These are phyloP conservation scores for Dioscorea cayenensis DNA, from an alignment of 116 monocot genomes.

Conservation along the genomic window DNA sequence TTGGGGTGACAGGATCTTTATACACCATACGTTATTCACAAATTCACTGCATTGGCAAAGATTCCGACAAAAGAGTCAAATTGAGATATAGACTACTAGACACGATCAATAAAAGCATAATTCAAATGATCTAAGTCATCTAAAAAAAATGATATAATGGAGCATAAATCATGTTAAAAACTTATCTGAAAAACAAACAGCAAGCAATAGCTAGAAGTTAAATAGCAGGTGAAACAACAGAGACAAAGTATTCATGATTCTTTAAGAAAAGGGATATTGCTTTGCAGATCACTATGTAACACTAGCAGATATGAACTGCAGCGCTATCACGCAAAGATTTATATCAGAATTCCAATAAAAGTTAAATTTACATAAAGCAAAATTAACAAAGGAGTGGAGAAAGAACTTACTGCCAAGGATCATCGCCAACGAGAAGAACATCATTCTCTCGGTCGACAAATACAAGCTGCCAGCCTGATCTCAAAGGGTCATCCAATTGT, in stretches of 20 bases:
- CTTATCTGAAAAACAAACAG: too few species aligned
- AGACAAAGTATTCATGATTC: too few species aligned
- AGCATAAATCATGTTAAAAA: too few species aligned
- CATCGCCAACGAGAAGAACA: constrained; percentile 95
- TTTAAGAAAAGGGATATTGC: too few species aligned
- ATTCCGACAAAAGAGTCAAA: neutral
- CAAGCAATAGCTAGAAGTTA: too few species aligned
- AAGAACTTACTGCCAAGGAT: constrained; percentile 87
- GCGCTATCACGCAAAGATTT: too few species aligned
- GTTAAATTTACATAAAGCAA: too few species aligned
- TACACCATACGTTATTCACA: constrained; percentile 26
- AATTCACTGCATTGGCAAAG: constrained; percentile 26
- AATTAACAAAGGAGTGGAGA: neutral
- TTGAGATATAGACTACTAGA: neutral
- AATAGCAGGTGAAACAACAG: too few species aligned
- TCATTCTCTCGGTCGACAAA: constrained; percentile 94
- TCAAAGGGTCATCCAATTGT: constrained; percentile 87
- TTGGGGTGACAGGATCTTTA: constrained; percentile 39
- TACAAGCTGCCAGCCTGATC: constrained; percentile 99
- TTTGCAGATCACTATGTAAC: too few species aligned
- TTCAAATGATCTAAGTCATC: neutral
- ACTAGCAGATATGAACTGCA: too few species aligned
- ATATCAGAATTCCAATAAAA: too few species aligned
- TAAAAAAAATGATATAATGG: too few species aligned
- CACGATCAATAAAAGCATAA: neutral